Base-by-base conservation (phyloP, 75 land plant species). In the Cunninghamia lanceolata region DNA sequence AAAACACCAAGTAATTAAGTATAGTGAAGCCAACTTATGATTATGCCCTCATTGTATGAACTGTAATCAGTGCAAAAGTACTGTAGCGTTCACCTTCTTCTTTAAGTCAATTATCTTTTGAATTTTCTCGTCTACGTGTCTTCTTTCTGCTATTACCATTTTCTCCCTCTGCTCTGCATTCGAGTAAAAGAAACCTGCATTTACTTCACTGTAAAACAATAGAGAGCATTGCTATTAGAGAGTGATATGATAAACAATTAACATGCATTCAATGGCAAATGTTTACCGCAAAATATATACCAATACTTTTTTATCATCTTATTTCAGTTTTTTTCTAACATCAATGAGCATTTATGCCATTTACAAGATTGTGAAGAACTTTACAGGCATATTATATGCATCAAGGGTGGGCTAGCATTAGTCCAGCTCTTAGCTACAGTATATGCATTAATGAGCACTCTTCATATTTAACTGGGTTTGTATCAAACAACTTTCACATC, bases 111-210 rank as follows among this genome's bases (percentile, higher is more conserved):
- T 98, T 25, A 98, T 98, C 81, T 94, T 97, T 59, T 87, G 84
- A 15, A 98, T 94, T 91, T 91, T 95, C 47, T 97, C 99, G 93
- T 98, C 99, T 83, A 98, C 99, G 76, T 85, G 86, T 42, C 91
- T 94, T 86, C 99, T 93, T 90, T 98, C 99, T 68, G 99, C 99
- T 74, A 93, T 90, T 84, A 98, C 99, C 99, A 98, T 98, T 73
- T 94, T 95, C 85, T 98, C 99, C 82, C 99, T 94, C 87, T 97
- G 96, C 80, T 98, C 98, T 10, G 99, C 99, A 89, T 92, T 93
- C 32, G 94, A 92, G 91, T 98, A 98, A 84, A 97, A 98, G 88
- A 98, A 98, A 0, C 99, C 99, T 83, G 99, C 97, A 94, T 98
- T 98, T 89, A 98, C 89, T 91, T 98, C 99, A 93, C 99, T 97